phyloP scores from a whole-genome alignment of 2,329 filamentous ascomycete genomes.

The Zalaria obscura region DNA sequence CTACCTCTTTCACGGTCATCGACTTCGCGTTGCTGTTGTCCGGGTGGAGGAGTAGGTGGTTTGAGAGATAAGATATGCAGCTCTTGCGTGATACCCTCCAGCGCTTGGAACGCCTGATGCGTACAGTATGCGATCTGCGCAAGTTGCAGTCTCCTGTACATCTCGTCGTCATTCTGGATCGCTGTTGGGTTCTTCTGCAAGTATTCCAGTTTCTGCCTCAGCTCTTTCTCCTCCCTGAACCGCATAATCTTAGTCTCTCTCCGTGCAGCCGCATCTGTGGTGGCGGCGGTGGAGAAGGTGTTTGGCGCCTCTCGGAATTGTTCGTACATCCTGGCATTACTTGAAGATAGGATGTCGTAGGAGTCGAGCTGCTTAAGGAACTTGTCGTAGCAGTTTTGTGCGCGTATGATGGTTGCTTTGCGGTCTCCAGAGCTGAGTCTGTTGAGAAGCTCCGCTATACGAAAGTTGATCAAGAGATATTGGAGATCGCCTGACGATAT shows the following conservation, averaged over 20 bases:
- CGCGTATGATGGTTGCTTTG: slow-evolving; percentile 44
- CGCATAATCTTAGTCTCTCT: slow-evolving; percentile 75
- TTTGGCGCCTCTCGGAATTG: slow-evolving; percentile 57
- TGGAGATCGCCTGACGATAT: slow-evolving; percentile 71
- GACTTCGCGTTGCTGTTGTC: slow-evolving; percentile 19
- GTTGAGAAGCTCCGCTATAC: slow-evolving; percentile 66
- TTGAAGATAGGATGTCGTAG: slow-evolving; percentile 56
- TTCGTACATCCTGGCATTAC: slow-evolving; percentile 56
- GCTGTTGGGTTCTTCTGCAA: slow-evolving; percentile 44
- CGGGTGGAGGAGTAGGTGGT: slow-evolving; percentile 37
- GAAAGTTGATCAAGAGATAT: slow-evolving; percentile 61
- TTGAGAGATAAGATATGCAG: slow-evolving; percentile 67
- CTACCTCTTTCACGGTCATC: slow-evolving; percentile 31
- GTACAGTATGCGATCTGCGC: slow-evolving; percentile 59
- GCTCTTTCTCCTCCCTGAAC: slow-evolving; percentile 71
- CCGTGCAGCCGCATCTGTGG: slow-evolving; percentile 51
- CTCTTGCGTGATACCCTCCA: slow-evolving; percentile 82
- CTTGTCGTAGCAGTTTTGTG: slow-evolving; percentile 59
- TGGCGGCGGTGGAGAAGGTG: slow-evolving; percentile 58
- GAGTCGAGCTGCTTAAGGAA: slow-evolving; percentile 66
- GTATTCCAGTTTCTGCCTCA: slow-evolving; percentile 71
- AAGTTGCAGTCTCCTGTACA: slow-evolving; percentile 65
- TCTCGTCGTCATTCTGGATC: slow-evolving; percentile 66
- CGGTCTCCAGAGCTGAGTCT: slow-evolving; percentile 51
- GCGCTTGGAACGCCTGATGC: slow-evolving; percentile 68